Percentiles rank a stretch among this genome's conserved stretches.
These are phyloP conservation scores for Lindgomyces ingoldianus DNA, from an alignment of 495 filamentous ascomycete species.

Conservation along the genomic window DNA sequence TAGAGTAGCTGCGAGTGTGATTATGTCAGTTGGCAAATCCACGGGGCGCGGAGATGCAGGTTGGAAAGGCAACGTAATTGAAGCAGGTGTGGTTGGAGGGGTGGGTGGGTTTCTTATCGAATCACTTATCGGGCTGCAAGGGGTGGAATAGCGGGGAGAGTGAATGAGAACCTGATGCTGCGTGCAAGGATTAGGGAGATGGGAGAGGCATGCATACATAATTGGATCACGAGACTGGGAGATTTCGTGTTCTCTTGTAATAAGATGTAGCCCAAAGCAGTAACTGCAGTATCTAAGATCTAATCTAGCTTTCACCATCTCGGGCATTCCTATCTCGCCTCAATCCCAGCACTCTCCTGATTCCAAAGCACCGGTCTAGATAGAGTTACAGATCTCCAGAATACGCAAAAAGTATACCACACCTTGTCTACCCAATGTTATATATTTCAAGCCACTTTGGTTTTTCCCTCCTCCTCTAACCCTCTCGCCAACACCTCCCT, in stretches of 20 bases:
- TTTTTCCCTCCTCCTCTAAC: conserved; percentile 8
- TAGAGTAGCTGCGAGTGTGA: not conserved
- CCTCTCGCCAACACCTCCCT: conserved; percentile 25
- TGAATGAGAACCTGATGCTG: no score
- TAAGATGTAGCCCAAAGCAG: no score
- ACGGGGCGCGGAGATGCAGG: conserved; percentile 38
- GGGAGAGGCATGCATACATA: no score
- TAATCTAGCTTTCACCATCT: not conserved
- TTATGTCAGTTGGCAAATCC: conserved; percentile 13
- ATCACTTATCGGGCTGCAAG: conserved; percentile 19
- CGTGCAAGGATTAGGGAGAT: no score
- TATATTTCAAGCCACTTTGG: not conserved
- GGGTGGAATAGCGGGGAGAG: no score
- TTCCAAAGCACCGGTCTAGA: no score
- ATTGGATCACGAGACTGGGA: no score
- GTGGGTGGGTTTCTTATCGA: conserved; percentile 1
- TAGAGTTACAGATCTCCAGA: no score
- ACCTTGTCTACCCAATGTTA: no score
- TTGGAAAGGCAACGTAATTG: conserved; percentile 4
- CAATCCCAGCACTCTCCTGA: no score
- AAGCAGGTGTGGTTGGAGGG: conserved; percentile 1
- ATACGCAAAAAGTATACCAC: no score
- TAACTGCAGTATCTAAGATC: not conserved
- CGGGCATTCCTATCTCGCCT: not conserved
- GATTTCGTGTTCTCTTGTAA: no score